phyloP scores from a whole-genome alignment of 2,329 filamentous ascomycete genomes.

The Didymella pomorum region DNA sequence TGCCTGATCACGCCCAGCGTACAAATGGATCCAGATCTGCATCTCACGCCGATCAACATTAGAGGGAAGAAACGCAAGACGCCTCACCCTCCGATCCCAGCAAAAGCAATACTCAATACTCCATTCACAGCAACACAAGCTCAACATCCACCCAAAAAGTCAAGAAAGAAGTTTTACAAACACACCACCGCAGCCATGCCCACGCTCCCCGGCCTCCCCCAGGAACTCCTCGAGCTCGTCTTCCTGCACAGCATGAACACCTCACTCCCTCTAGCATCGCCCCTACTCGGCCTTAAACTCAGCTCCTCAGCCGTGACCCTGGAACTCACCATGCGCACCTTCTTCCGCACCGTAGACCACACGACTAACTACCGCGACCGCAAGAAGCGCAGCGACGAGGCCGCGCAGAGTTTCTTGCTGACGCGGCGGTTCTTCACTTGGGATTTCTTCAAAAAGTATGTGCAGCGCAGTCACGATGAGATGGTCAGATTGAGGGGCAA shows the following conservation, averaged over 20 bases:
- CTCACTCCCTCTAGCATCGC: slow-evolving; percentile 42
- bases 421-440: slow-evolving; percentile 49
- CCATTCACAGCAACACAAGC: slow-evolving; percentile 9
- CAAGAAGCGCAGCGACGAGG: slow-evolving; percentile 28
- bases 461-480: slow-evolving; percentile 40
- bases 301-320: slow-evolving; percentile 40
- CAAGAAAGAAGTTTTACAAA: slow-evolving; percentile 22
- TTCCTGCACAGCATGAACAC: slow-evolving; percentile 50
- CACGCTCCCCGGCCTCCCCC: slow-evolving; percentile 45
- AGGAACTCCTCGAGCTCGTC: slow-evolving; percentile 47
- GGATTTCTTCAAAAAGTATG: slow-evolving; percentile 47
- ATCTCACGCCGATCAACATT: slow-evolving; percentile 45
- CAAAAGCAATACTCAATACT: slow-evolving; percentile 10
- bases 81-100: slow-evolving; percentile 3
- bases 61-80: slow-evolving; percentile 45
- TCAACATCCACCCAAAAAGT: slow-evolving; percentile 19
- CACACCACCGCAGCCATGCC: slow-evolving; percentile 38
- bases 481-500: slow-evolving; percentile 40
- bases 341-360: slow-evolving; percentile 47
- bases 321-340: slow-evolving; percentile 43
- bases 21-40: slow-evolving; percentile 44
- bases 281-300: slow-evolving; percentile 42
- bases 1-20: slow-evolving; percentile 34
- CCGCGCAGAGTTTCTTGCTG: slow-evolving; percentile 41
- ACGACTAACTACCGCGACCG: slow-evolving; percentile 35